Conservation (phyloP, 176 grass and related monocot genomes). For the Eragrostis nindensis region DNA sequence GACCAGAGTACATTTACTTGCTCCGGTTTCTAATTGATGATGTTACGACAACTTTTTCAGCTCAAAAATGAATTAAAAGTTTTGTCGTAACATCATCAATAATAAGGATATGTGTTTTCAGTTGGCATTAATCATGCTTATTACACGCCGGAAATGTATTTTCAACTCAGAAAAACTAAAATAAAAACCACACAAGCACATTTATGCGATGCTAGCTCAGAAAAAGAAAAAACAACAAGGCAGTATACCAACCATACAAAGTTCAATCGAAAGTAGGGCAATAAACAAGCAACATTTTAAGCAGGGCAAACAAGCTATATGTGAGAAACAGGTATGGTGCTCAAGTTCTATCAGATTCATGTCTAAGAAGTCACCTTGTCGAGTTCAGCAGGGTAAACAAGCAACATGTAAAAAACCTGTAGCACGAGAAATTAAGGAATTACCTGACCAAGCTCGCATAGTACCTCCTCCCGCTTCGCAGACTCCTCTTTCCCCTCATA, state of each 20-base stretch:
- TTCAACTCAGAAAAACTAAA: too few relatives aligned
- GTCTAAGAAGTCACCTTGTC: constrained; percentile 8
- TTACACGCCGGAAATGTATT: too few relatives aligned
- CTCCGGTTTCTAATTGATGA: too few relatives aligned
- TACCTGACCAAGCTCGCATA: constrained; percentile 77
- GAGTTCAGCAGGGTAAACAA: not conserved
- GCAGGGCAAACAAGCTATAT: not conserved
- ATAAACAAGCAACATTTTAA: not conserved
- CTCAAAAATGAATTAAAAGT: too few relatives aligned
- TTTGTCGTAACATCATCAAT: too few relatives aligned
- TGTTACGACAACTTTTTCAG: too few relatives aligned
- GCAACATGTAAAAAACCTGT: not conserved
- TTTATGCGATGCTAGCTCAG: not conserved
- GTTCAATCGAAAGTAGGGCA: not conserved
- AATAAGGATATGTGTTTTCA: constrained; percentile 5
- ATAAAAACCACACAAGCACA: not conserved
- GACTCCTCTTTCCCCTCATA: constrained; percentile 78
- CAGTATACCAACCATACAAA: not conserved
- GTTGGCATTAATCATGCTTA: not conserved
- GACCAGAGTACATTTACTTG: too few relatives aligned
- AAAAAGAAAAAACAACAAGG: not conserved
- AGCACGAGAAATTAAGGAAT: not conserved
- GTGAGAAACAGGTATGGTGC: not conserved
- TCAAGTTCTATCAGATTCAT: not conserved
- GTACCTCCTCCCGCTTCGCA: constrained; percentile 71